These are phyloP conservation scores for Tulasnella sp. DNA, from an alignment of 768 basidiomycete species.

Conservation along the genomic window DNA sequence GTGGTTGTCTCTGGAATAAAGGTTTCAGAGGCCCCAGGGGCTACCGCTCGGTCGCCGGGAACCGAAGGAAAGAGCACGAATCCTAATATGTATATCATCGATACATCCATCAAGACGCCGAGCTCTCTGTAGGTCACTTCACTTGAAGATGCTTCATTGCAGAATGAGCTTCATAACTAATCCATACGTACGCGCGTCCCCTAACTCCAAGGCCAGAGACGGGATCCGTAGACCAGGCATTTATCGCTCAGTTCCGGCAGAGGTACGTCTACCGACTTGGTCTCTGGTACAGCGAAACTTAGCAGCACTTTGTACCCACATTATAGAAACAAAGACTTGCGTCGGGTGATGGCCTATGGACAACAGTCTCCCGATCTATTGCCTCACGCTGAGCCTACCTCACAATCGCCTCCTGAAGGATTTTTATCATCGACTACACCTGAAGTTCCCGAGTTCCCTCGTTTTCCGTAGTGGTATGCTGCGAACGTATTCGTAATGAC, in stretches of 20 bases:
- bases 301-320: neutral
- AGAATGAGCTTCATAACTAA: neutral
- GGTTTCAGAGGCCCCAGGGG: conserved; percentile 67
- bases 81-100: conserved; percentile 69
- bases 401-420: neutral
- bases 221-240: conserved; percentile 1
- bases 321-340: conserved; percentile 3
- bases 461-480: neutral
- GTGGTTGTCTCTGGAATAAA: conserved; percentile 56
- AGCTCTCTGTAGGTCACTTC: neutral
- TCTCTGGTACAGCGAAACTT: neutral
- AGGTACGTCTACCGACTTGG: neutral
- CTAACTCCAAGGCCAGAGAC: neutral
- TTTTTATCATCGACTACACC: neutral
- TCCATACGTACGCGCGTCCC: neutral
- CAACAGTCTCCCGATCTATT: neutral
- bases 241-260: conserved; percentile 2
- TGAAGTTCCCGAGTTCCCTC: neutral
- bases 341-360: conserved; percentile 2
- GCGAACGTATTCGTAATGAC: neutral
- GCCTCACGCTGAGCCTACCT: neutral
- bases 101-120: conserved; percentile 40
- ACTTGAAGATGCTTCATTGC: neutral
- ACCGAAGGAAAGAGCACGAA: conserved; percentile 36
- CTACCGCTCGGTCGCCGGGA: conserved; percentile 36